phyloP scores from a whole-genome alignment of 768 basidiomycete genomes.

The Podaxis sp. region DNA sequence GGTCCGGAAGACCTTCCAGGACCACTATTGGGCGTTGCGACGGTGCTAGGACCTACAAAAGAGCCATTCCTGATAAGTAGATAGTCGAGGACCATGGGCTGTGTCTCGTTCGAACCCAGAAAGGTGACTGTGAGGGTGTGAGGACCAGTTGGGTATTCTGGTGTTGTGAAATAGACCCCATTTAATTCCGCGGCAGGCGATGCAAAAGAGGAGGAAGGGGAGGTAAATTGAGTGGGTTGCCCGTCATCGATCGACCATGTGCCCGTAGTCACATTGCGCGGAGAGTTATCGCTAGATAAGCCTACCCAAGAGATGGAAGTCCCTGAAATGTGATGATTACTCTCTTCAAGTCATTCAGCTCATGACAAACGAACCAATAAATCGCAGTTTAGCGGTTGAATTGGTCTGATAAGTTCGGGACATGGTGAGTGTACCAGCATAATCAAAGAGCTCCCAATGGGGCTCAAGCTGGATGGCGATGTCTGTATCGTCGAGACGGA shows the following conservation, averaged over 20 bases:
- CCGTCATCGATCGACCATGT: conserved; percentile 23
- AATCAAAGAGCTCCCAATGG: conserved; percentile 23
- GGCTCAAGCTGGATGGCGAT: conserved; percentile 19
- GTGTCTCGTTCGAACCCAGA: conserved; percentile 18
- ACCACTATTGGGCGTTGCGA: not conserved
- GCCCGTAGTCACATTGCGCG: conserved; percentile 1
- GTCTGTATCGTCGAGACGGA: conserved; percentile 21
- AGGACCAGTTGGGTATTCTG: conserved; percentile 16
- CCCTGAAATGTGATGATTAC: not conserved
- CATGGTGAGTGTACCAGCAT: not conserved
- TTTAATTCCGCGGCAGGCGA: conserved; percentile 16
- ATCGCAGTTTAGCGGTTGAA: conserved; percentile 18
- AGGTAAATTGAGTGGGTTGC: conserved; percentile 17
- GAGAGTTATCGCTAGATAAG: conserved; percentile 1
- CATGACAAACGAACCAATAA: conserved; percentile 21
- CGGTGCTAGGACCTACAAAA: not conserved
- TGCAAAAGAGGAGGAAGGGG: conserved; percentile 18
- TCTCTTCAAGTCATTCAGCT: conserved; percentile 12
- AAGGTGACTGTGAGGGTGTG: conserved; percentile 23
- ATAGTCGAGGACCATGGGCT: conserved; percentile 26
- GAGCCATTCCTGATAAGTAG: conserved; percentile 23
- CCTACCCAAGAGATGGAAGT: conserved; percentile 14
- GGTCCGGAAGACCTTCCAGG: not conserved
- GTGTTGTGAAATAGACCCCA: conserved; percentile 25
- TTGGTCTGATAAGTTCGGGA: conserved; percentile 12